These are phyloP conservation scores for Fragilariopsis cylindrus DNA, from an alignment of 108 stramenopile genomes.

Conservation along the genomic window DNA sequence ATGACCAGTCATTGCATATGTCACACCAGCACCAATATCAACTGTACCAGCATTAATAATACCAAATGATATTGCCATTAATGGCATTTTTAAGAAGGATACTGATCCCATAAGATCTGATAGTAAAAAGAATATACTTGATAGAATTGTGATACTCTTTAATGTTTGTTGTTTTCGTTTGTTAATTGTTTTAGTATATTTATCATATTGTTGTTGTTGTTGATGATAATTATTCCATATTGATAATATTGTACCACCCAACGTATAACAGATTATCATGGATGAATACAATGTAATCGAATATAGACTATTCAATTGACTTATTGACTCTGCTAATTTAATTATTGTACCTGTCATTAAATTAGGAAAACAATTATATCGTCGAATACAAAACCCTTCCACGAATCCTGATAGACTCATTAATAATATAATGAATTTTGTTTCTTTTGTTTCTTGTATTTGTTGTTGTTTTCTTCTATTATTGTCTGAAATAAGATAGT, in stretches of 20 bases:
- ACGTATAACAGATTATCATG: conserved; percentile 16
- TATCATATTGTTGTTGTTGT: not conserved
- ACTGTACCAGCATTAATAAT: conserved; percentile 23
- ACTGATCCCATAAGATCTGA: not conserved
- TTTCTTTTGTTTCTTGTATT: not conserved
- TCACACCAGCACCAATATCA: conserved; percentile 22
- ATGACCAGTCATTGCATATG: conserved; percentile 43
- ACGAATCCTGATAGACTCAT: conserved; percentile 27
- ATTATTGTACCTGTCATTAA: conserved; percentile 46
- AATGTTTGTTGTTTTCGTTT: not conserved
- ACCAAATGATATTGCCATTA: conserved; percentile 31
- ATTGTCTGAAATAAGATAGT: not conserved
- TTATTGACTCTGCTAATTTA: conserved; percentile 16
- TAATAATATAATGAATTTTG: not conserved
- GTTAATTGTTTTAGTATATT: not conserved
- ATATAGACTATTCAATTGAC: not conserved
- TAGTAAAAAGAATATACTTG: not conserved
- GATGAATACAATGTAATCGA: not conserved
- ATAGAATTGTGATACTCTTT: not conserved
- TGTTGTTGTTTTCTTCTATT: not conserved
- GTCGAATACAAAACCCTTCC: conserved; percentile 33
- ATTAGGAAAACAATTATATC: conserved; percentile 30
- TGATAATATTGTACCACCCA: conserved; percentile 11
- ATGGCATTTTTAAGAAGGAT: not conserved
- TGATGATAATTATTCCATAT: conserved; percentile 5